A percentile compares a stretch with the other conserved stretches of the same genome.
These are phyloP conservation scores for Rhizomucor miehei DNA, from an alignment of 371 early-diverging fungal species.

Conservation along the genomic window DNA sequence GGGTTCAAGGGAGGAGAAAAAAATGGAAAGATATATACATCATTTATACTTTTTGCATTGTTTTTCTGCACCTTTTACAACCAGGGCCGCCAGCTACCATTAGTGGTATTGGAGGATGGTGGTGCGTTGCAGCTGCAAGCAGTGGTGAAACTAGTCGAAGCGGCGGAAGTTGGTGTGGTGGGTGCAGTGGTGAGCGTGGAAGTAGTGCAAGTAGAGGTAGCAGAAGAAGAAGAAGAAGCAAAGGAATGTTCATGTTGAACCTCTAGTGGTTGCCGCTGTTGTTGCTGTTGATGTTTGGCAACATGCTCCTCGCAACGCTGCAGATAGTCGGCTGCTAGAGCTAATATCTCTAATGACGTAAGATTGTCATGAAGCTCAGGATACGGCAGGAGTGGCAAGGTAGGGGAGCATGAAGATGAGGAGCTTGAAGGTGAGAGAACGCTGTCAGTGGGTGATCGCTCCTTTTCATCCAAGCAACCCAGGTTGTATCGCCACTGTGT, in stretches of 20 bases:
- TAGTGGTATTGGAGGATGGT: constrained; percentile 5
- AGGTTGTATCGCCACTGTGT: not conserved
- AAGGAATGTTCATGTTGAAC: too few species aligned
- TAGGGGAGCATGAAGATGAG: constrained; percentile 31
- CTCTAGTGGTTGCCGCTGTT: constrained; percentile 2
- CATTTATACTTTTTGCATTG: not conserved
- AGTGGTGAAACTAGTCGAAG: not conserved
- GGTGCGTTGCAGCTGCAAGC: not conserved
- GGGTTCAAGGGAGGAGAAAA: constrained; percentile 6
- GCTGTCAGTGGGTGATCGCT: constrained; percentile 13
- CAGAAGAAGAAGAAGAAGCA: too few species aligned
- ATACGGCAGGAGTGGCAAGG: constrained; percentile 15
- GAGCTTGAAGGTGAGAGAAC: constrained; percentile 3
- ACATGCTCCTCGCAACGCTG: constrained; percentile 33
- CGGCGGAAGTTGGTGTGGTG: not conserved
- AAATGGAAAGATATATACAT: constrained; percentile 3
- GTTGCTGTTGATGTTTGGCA: constrained; percentile 3
- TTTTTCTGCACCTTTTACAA: constrained; percentile 8
- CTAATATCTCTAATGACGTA: constrained; percentile 44
- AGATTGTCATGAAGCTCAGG: constrained; percentile 20
- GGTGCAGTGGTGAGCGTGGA: too few species aligned
- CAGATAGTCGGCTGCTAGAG: constrained; percentile 50
- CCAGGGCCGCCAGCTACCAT: constrained; percentile 20
- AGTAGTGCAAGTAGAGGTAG: not conserved
- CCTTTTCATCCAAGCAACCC: not conserved